These are phyloP conservation scores for Pharnaceum exiguum DNA, from an alignment of 148 eudicot species.

Conservation along the genomic window DNA sequence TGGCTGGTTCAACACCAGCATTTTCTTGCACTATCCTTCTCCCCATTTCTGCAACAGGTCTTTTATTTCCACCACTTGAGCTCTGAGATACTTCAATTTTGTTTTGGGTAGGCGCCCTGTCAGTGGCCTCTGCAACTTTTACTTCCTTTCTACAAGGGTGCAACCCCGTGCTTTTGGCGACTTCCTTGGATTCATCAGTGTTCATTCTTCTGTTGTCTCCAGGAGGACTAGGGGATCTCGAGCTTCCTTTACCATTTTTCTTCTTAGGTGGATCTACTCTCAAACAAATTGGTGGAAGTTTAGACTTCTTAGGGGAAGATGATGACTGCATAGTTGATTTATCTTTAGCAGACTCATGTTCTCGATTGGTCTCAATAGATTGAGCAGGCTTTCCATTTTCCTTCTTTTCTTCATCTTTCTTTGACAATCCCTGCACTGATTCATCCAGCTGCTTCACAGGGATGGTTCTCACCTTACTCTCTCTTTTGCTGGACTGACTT, in stretches of 20 bases:
- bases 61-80: background rate
- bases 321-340: slow-evolving; percentile 14
- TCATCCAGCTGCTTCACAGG: slow-evolving; percentile 51
- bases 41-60: too few relatives aligned
- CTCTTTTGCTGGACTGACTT: slow-evolving; percentile 3
- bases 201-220: slow-evolving; percentile 15
- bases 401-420: slow-evolving; percentile 15
- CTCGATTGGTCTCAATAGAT: slow-evolving; percentile 4
- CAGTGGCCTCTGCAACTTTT: slow-evolving; percentile 16
- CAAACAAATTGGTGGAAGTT: slow-evolving; percentile 66
- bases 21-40: background rate
- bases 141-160: slow-evolving; percentile 7
- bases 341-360: slow-evolving; percentile 18
- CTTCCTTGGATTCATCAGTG: slow-evolving; percentile 1
- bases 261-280: slow-evolving; percentile 58
- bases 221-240: slow-evolving; percentile 54
- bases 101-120: slow-evolving; percentile 4
- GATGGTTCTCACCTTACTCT: slow-evolving; percentile 21
- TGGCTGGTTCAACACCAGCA: background rate
- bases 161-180: background rate
- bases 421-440: slow-evolving; percentile 10
- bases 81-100: background rate
- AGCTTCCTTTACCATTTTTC: slow-evolving; percentile 32
- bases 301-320: slow-evolving; percentile 39
- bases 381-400: slow-evolving; percentile 2